Evolutionary conservation across 306 rosid species (phyloP).

Genomic region (Citrullus amarus): DNA sequence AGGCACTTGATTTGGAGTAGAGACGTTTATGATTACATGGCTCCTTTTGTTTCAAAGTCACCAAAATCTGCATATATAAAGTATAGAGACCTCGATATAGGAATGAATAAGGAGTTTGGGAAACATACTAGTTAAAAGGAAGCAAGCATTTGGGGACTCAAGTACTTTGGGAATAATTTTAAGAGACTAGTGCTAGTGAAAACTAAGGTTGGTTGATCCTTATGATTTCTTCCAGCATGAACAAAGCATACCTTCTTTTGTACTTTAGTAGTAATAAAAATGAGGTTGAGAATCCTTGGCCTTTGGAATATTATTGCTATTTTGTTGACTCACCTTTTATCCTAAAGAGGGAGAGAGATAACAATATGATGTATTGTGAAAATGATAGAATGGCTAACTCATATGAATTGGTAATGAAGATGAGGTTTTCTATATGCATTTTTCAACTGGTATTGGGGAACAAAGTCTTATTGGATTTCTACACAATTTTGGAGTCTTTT

Average conservation of each 20-base stretch:
- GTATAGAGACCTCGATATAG: constrained; percentile 73
- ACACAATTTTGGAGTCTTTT: too few species aligned
- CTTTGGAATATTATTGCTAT: too few species aligned
- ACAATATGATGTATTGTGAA: too few species aligned
- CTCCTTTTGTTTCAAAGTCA: constrained; percentile 43
- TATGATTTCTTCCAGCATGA: constrained; percentile 70
- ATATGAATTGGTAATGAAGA: too few species aligned
- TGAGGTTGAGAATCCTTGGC: not conserved
- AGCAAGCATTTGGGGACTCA: constrained; percentile 58
- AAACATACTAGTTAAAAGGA: constrained; percentile 19
- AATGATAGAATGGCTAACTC: too few species aligned
- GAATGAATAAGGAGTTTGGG: constrained; percentile 35
- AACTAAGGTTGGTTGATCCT: constrained; percentile 56
- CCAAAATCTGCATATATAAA: constrained; percentile 69
- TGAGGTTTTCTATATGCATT: too few species aligned
- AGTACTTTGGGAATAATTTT: constrained; percentile 63
- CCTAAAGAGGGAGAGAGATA: too few species aligned
- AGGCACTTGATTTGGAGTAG: constrained; percentile 57
- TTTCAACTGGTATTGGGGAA: too few species aligned
- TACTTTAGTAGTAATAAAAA: not conserved
- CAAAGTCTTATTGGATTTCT: too few species aligned
- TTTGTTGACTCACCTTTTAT: too few species aligned
- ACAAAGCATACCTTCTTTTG: constrained; percentile 54
- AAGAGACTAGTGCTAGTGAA: constrained; percentile 45
- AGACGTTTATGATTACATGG: constrained; percentile 54